phyloP scores from a whole-genome alignment of 225 moss, liverwort and hornwort genomes.

The Marchantia polymorpha region DNA sequence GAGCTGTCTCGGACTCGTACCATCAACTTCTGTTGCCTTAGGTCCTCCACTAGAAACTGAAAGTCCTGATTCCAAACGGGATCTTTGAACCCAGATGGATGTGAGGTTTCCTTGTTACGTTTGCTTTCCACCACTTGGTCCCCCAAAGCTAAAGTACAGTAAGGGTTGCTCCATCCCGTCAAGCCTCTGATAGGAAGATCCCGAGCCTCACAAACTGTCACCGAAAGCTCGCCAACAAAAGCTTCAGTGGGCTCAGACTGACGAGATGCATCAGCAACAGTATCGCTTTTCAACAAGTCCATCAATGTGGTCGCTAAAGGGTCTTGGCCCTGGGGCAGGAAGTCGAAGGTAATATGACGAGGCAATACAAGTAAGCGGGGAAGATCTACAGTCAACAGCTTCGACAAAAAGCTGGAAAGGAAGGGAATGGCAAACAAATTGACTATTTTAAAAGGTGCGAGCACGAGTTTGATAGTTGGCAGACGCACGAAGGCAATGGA shows the following conservation, averaged over 20 bases:
- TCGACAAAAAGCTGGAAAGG: conserved; percentile 80
- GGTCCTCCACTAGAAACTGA: conserved; percentile 79
- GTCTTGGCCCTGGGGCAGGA: conserved; percentile 85
- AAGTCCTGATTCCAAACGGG: conserved; percentile 98
- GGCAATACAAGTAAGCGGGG: conserved; percentile 88
- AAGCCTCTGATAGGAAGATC: conserved; percentile 74
- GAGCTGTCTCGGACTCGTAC: conserved; percentile 82
- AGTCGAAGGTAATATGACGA: conserved; percentile 96
- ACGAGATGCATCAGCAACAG: conserved; percentile 59
- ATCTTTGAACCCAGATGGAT: conserved; percentile 83
- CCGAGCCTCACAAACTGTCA: conserved; percentile 87
- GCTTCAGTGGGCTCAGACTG: conserved; percentile 87
- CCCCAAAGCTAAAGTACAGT: conserved; percentile 77
- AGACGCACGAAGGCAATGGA: conserved; percentile 85
- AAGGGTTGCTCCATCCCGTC: conserved; percentile 94
- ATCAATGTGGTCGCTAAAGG: conserved; percentile 76
- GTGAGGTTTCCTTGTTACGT: conserved; percentile 90
- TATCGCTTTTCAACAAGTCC: conserved; percentile 75
- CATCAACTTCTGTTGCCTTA: conserved; percentile 65
- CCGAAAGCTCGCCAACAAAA: conserved; percentile 87
- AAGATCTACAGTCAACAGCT: conserved; percentile 84
- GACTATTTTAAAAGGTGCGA: conserved; percentile 86
- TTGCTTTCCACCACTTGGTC: conserved; percentile 93
- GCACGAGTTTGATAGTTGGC: conserved; percentile 85
- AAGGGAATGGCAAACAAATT: conserved; percentile 95